Percentiles rank a stretch among this genome's conserved stretches.
Evolutionary conservation across 176 grass and related monocot species (phyloP).

Genomic region (barley (Hordeum vulgare)): DNA sequence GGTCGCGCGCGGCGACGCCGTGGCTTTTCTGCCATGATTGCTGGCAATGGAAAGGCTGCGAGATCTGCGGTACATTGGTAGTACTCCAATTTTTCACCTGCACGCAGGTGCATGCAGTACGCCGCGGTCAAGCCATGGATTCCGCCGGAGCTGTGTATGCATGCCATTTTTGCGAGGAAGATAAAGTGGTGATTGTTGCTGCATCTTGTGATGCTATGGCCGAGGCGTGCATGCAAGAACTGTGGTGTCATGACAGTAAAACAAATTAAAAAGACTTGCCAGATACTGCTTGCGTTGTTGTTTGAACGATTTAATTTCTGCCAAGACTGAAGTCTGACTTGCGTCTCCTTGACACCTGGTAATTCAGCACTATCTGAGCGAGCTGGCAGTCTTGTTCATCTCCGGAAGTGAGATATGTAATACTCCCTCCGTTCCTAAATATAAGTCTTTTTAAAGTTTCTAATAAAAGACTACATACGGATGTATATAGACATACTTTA

Average conservation of each 20-base stretch:
- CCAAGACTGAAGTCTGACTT: background rate
- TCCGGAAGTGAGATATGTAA: background rate
- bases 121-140: background rate
- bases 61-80: slow-evolving; percentile 8
- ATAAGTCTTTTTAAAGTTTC: no score
- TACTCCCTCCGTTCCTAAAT: no score
- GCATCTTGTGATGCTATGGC: background rate
- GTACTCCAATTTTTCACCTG: background rate
- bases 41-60: background rate
- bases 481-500: no score
- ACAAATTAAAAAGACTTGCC: background rate
- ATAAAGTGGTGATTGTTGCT: background rate
- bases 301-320: background rate
- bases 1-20: background rate
- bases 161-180: background rate
- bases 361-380: background rate
- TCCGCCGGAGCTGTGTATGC: background rate
- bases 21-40: slow-evolving; percentile 39
- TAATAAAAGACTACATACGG: no score
- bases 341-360: background rate
- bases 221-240: background rate
- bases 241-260: background rate
- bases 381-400: background rate
- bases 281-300: background rate
- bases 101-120: background rate